These are phyloP conservation scores for Diaporthe velutina DNA, from an alignment of 2,329 filamentous ascomycete species.

Conservation along the genomic window DNA sequence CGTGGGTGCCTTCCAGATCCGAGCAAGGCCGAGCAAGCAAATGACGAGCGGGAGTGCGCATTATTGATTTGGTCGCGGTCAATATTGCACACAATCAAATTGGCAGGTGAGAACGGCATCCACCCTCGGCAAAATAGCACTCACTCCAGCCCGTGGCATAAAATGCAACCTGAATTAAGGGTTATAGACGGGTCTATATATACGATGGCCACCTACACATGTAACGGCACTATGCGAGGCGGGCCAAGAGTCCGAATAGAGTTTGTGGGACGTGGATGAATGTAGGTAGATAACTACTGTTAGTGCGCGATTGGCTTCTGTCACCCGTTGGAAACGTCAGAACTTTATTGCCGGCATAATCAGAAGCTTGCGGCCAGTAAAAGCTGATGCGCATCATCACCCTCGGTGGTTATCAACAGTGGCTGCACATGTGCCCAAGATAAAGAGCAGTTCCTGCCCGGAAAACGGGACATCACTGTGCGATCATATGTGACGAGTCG, in stretches of 20 bases:
- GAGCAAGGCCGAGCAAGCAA: slow-evolving; percentile 4
- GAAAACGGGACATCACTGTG: neutral
- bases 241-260: slow-evolving; percentile 11
- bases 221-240: neutral
- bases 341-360: slow-evolving; percentile 7
- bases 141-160: neutral
- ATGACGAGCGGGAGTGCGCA: neutral
- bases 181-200: neutral
- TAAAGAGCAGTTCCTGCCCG: neutral
- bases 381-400: neutral
- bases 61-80: neutral
- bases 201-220: neutral
- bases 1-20: neutral
- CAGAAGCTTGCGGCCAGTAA: neutral
- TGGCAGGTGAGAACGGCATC: neutral
- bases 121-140: slow-evolving; percentile 7
- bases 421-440: neutral
- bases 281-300: too few species aligned
- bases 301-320: neutral
- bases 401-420: neutral
- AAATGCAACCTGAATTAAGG: neutral
- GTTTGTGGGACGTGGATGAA: slow-evolving; percentile 5
- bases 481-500: neutral
- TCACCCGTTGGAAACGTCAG: neutral
- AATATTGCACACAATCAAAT: neutral